Conservation (phyloP, 1,139 yeast species). For the Yamadazyma diospyri region DNA sequence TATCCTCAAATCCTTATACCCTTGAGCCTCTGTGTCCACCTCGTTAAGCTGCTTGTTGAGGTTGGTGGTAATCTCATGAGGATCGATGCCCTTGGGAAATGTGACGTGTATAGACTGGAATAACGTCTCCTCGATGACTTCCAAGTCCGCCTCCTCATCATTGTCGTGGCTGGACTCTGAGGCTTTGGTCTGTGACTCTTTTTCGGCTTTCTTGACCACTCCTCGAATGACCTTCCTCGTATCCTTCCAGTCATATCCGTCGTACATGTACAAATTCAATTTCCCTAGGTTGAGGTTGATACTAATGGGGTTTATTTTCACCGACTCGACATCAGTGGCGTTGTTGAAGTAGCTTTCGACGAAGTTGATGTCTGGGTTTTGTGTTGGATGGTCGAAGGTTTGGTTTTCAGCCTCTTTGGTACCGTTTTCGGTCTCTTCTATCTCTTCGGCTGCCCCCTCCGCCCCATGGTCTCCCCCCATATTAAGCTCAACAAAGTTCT, state of each 20-base stretch:
- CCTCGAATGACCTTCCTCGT: slow-evolving; percentile 65
- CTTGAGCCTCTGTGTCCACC: slow-evolving; percentile 14
- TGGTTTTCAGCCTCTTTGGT: neutral
- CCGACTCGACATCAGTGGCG: slow-evolving; percentile 5
- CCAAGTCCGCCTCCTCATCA: slow-evolving; percentile 18
- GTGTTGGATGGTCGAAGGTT: neutral
- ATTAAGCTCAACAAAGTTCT: slow-evolving; percentile 3
- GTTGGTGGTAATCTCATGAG: slow-evolving; percentile 44
- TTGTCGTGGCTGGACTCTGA: slow-evolving; percentile 11
- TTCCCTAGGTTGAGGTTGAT: slow-evolving; percentile 25
- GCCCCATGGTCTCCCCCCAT: neutral
- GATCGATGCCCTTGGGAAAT: slow-evolving; percentile 49
- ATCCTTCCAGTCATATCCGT: slow-evolving; percentile 91
- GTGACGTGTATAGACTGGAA: slow-evolving; percentile 74
- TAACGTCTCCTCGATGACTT: slow-evolving; percentile 56
- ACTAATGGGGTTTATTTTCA: slow-evolving; percentile 24
- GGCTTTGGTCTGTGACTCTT: slow-evolving; percentile 21
- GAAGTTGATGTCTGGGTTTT: slow-evolving; percentile 11
- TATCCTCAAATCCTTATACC: slow-evolving; percentile 49
- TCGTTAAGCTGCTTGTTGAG: slow-evolving; percentile 48
- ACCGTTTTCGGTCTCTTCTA: neutral
- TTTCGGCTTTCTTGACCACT: slow-evolving; percentile 62
- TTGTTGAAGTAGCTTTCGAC: slow-evolving; percentile 48
- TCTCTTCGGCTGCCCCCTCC: neutral
- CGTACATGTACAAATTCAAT: slow-evolving; percentile 55